A percentile compares a stretch with the other conserved stretches of the same genome.
These are phyloP conservation scores for Phytophthora pluvialis DNA, from an alignment of 352 stramenopile genomes.

Conservation along the genomic window DNA sequence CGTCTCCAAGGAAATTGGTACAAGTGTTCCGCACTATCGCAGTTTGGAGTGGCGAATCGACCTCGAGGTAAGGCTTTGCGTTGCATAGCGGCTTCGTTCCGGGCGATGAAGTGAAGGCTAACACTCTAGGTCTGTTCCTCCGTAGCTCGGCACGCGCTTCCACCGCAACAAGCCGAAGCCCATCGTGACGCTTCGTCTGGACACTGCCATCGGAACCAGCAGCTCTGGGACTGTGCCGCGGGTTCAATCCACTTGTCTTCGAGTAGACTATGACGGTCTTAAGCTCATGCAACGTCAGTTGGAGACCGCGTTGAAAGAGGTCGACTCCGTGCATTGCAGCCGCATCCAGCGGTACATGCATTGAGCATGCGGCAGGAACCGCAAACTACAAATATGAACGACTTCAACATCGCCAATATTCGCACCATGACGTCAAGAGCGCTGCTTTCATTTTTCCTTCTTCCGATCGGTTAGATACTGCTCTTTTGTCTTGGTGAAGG, in stretches of 20 bases:
- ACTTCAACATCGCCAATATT: background rate
- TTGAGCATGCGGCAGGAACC: conserved; percentile 25
- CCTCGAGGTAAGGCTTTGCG: conserved; percentile 54
- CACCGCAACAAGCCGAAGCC: conserved; percentile 65
- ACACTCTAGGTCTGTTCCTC: background rate
- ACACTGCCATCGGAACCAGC: conserved; percentile 40
- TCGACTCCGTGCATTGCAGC: conserved; percentile 67
- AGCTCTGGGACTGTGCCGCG: conserved; percentile 27
- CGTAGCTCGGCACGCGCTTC: conserved; percentile 69
- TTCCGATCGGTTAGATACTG: conserved; percentile 35
- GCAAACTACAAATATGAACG: background rate
- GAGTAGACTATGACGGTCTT: conserved; percentile 70
- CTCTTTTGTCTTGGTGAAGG: conserved; percentile 60
- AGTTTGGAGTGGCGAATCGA: conserved; percentile 85
- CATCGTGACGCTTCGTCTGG: conserved; percentile 71
- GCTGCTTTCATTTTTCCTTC: conserved; percentile 29
- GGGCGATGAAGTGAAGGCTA: background rate
- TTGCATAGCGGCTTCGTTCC: background rate
- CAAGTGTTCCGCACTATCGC: conserved; percentile 60
- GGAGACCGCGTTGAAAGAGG: conserved; percentile 71
- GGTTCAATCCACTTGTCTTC: conserved; percentile 51
- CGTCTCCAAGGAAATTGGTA: conserved; percentile 45
- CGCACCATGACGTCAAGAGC: background rate
- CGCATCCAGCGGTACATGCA: conserved; percentile 83
- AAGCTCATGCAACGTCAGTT: conserved; percentile 69